These are phyloP conservation scores for Didymosphaeria variabile DNA, from an alignment of 2,329 filamentous ascomycete species.

Conservation along the genomic window DNA sequence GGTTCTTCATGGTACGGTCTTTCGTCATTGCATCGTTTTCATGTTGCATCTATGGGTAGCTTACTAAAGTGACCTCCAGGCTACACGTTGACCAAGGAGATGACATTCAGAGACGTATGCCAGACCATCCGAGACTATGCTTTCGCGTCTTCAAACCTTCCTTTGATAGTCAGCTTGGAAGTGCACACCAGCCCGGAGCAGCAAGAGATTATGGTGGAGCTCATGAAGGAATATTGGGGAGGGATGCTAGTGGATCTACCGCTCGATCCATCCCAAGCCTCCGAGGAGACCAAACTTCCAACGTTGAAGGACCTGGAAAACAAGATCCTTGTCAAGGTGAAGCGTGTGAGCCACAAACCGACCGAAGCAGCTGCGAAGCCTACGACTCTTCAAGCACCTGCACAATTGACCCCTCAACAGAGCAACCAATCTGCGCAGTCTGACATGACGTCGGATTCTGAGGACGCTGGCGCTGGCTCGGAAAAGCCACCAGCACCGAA, in stretches of 20 bases:
- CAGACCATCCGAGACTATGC: slow-evolving; percentile 79
- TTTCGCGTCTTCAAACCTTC: slow-evolving; percentile 77
- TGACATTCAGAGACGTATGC: slow-evolving; percentile 88
- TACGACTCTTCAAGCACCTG: slow-evolving; percentile 40
- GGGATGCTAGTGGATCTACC: slow-evolving; percentile 74
- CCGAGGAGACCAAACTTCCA: slow-evolving; percentile 71
- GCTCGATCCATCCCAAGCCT: slow-evolving; percentile 34
- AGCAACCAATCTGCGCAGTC: slow-evolving; percentile 37
- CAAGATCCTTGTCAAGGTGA: slow-evolving; percentile 74
- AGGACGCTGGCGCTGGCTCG: slow-evolving; percentile 42
- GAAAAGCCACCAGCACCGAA: slow-evolving; percentile 61
- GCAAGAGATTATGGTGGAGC: slow-evolving; percentile 90
- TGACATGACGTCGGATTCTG: slow-evolving; percentile 29
- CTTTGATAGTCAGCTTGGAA: slow-evolving; percentile 91
- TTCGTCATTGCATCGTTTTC: not conserved
- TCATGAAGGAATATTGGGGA: slow-evolving; percentile 90
- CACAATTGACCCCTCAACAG: slow-evolving; percentile 32
- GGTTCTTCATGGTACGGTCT: slow-evolving; percentile 74
- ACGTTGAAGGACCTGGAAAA: slow-evolving; percentile 70
- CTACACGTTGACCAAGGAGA: slow-evolving; percentile 84
- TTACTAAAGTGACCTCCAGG: slow-evolving; percentile 34
- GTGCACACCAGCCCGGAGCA: slow-evolving; percentile 85
- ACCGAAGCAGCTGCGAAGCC: slow-evolving; percentile 35
- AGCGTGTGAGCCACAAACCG: slow-evolving; percentile 53
- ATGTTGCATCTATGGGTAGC: too few relatives aligned